A percentile compares a stretch with the other conserved stretches of the same genome.
Conservation (phyloP, 2,329 filamentous ascomycete genomes). For the Fusarium sp. region DNA sequence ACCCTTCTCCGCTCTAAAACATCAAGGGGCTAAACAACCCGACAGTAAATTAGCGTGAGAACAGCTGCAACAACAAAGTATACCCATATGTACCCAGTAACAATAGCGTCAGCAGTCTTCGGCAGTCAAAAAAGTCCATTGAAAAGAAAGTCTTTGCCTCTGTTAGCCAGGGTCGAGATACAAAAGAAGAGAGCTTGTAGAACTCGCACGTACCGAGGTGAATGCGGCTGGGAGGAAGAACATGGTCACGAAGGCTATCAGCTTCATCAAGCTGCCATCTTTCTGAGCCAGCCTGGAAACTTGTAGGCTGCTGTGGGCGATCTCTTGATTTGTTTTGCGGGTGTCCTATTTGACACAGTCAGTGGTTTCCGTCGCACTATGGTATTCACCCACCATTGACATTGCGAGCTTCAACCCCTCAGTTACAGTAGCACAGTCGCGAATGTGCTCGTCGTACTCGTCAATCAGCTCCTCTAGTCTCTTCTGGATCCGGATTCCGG, state of each 20-base stretch:
- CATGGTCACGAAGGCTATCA: slow-evolving; percentile 1
- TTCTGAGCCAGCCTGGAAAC: not conserved
- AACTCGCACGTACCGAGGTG: not conserved
- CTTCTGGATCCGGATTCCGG: not conserved
- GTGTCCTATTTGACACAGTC: fast-evolving
- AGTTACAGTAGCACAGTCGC: not conserved
- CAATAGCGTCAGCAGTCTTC: fast-evolving
- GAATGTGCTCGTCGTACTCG: slow-evolving; percentile 11
- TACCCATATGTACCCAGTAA: not conserved
- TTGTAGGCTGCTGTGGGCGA: not conserved
- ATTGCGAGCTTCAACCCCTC: not conserved
- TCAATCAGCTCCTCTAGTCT: not conserved
- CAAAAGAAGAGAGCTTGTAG: not conserved
- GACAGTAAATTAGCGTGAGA: not conserved
- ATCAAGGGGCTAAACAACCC: not conserved
- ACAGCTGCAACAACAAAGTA: slow-evolving; percentile 8
- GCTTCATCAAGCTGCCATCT: slow-evolving; percentile 7
- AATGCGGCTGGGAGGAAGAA: slow-evolving; percentile 13
- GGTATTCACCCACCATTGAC: not conserved
- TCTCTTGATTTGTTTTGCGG: not conserved
- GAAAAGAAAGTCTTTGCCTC: not conserved
- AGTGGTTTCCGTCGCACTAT: too few species aligned
- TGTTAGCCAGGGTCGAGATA: not conserved
- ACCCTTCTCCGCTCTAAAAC: not conserved
- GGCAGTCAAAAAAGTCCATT: slow-evolving; percentile 17